Evolutionary conservation across 1,284 basidiomycete genomes (phyloP).

Genomic region (Chalciporus sp.): DNA sequence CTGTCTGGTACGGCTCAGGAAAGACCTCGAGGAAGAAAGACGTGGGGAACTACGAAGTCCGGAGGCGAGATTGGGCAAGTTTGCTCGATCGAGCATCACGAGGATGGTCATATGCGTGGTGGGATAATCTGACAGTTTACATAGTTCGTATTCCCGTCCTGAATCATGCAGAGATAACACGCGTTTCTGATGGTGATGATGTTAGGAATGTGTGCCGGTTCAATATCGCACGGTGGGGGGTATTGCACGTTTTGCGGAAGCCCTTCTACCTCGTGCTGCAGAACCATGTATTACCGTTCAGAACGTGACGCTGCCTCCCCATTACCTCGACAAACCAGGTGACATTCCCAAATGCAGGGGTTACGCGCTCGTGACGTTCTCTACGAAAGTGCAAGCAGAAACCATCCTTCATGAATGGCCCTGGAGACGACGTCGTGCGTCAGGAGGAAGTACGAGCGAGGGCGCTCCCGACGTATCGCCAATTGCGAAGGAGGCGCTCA

Average conservation of each 20-base stretch:
- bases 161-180: neutral
- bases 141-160: constrained; percentile 45
- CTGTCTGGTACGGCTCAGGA: constrained; percentile 39
- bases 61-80: constrained; percentile 48
- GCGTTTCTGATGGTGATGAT: constrained; percentile 2
- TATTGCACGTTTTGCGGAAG: constrained; percentile 47
- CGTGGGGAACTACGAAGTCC: constrained; percentile 58
- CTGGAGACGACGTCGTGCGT: constrained; percentile 43
- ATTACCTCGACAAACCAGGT: constrained; percentile 59
- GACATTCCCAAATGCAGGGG: constrained; percentile 63
- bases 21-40: constrained; percentile 31
- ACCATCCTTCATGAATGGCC: constrained; percentile 55
- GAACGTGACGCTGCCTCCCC: constrained; percentile 54
- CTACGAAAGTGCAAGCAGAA: constrained; percentile 40
- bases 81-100: constrained; percentile 26
- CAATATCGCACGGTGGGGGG: constrained; percentile 49
- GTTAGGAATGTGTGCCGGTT: constrained; percentile 70
- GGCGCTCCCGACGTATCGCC: neutral
- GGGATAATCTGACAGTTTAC: constrained; percentile 67
- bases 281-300: constrained; percentile 43
- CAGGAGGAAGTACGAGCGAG: neutral
- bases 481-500: constrained; percentile 44
- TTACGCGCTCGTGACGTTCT: constrained; percentile 68
- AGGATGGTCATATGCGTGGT: constrained; percentile 46
- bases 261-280: constrained; percentile 37